A percentile compares a stretch with the other conserved stretches of the same genome.
phyloP scores from a whole-genome alignment of 495 filamentous ascomycete species.

The Aspergillus campestris region DNA sequence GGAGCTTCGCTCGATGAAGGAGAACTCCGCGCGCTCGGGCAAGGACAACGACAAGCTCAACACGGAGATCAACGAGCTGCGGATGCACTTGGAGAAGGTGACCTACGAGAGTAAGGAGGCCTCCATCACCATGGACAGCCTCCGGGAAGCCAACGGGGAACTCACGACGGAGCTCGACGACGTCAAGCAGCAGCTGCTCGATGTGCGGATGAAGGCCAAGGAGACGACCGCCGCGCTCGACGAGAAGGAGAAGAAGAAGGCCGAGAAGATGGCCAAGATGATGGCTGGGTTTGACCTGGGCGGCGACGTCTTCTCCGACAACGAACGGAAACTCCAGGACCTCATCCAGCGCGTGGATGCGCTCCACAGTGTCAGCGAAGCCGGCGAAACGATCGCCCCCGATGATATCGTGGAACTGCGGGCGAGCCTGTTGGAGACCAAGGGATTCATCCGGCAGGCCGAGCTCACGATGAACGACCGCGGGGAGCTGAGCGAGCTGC shows the following conservation, averaged over 20 bases:
- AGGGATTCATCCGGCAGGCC: slow-evolving; percentile 87
- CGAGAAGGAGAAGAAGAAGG: slow-evolving; percentile 97
- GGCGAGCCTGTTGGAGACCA: slow-evolving; percentile 71
- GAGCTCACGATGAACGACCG: slow-evolving; percentile 72
- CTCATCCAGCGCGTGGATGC: slow-evolving; percentile 74
- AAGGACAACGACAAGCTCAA: slow-evolving; percentile 82
- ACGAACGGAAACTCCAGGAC: slow-evolving; percentile 73
- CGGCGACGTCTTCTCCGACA: slow-evolving; percentile 81
- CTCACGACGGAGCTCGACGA: slow-evolving; percentile 87
- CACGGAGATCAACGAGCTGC: slow-evolving; percentile 78
- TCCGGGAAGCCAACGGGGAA: slow-evolving; percentile 92
- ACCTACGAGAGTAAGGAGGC: slow-evolving; percentile 95
- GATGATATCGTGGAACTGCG: slow-evolving; percentile 73
- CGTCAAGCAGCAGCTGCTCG: slow-evolving; percentile 91
- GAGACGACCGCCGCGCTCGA: slow-evolving; percentile 81
- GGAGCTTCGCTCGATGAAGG: slow-evolving; percentile 72
- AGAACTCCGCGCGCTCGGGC: slow-evolving; percentile 67
- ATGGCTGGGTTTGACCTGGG: slow-evolving; percentile 97
- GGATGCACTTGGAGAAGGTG: slow-evolving; percentile 92
- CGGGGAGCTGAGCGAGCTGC: slow-evolving; percentile 50
- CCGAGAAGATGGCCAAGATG: slow-evolving; percentile 99
- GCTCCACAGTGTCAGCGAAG: slow-evolving; percentile 64
- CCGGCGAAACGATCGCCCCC: slow-evolving; percentile 70
- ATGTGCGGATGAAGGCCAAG: slow-evolving; percentile 91
- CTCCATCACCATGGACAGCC: slow-evolving; percentile 91